These are phyloP conservation scores for Trichopus zeylanicus DNA, from an alignment of 116 monocot species.

Conservation along the genomic window DNA sequence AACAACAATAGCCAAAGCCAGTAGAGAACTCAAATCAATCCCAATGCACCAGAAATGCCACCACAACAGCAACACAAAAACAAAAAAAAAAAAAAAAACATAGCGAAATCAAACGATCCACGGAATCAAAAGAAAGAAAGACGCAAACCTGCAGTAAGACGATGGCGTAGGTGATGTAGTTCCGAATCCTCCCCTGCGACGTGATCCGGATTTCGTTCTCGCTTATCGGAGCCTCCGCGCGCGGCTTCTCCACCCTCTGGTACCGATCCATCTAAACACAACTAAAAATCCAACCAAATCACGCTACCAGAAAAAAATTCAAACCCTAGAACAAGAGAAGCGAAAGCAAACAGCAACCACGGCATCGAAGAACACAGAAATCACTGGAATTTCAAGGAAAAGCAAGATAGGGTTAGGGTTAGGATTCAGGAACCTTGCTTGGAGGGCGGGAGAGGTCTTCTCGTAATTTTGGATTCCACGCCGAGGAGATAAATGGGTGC, in stretches of 20 bases:
- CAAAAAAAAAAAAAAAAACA: background rate
- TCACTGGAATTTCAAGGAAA: too few species aligned
- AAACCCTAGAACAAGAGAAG: background rate
- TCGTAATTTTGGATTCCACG: too few species aligned
- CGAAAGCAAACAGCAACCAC: background rate
- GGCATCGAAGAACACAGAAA: too few species aligned
- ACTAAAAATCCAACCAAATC: background rate
- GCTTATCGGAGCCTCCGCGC: background rate
- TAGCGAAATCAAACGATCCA: background rate
- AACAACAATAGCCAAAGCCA: too few species aligned
- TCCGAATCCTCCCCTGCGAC: background rate
- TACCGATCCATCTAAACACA: background rate
- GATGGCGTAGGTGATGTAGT: background rate
- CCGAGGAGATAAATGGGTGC: too few species aligned
- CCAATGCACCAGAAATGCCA: too few species aligned
- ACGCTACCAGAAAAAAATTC: background rate
- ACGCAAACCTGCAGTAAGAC: background rate
- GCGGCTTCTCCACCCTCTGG: background rate
- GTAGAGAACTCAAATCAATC: too few species aligned
- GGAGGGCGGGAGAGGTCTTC: too few species aligned
- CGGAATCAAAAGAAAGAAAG: background rate
- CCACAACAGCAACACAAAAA: background rate
- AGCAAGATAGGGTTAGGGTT: too few species aligned
- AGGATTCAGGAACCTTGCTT: too few species aligned
- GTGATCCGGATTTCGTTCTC: background rate